These are phyloP conservation scores for Aspergillus caelatus DNA, from an alignment of 2,329 filamentous ascomycete species.

Conservation along the genomic window DNA sequence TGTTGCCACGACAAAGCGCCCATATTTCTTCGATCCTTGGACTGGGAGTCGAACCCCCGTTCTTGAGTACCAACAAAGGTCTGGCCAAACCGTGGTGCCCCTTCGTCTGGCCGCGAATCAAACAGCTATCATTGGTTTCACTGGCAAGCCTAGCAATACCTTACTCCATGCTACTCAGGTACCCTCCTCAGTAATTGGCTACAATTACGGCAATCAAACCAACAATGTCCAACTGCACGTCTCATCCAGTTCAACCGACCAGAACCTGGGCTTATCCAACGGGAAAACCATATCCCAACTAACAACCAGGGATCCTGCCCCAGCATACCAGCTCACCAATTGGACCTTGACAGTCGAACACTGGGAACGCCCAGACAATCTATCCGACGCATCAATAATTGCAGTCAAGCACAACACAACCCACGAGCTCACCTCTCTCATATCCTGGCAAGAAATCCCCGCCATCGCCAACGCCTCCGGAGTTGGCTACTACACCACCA, in stretches of 20 bases:
- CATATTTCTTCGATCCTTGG: conserved; percentile 48
- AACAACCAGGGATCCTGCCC: conserved; percentile 8
- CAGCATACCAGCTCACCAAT: conserved; percentile 8
- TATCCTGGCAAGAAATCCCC: conserved; percentile 24
- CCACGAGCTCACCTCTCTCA: conserved; percentile 18
- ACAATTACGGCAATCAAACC: conserved; percentile 3
- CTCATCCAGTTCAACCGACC: background rate
- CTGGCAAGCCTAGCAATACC: background rate
- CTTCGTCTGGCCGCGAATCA: conserved; percentile 45
- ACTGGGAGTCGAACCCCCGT: conserved; percentile 41
- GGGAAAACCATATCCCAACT: conserved; percentile 11
- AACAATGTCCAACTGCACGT: conserved; percentile 11
- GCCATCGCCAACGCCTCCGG: conserved; percentile 22
- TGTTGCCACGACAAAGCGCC: conserved; percentile 34
- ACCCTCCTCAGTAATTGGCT: conserved; percentile 14
- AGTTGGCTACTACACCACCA: conserved; percentile 24
- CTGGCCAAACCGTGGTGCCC: conserved; percentile 33
- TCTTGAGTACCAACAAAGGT: conserved; percentile 33
- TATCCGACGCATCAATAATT: conserved; percentile 20
- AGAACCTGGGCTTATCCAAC: conserved; percentile 14
- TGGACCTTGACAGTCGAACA: conserved; percentile 23
- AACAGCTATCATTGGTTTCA: conserved; percentile 44
- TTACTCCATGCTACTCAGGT: conserved; percentile 7
- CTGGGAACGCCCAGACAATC: conserved; percentile 24
- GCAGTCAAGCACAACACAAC: conserved; percentile 26